Evolutionary conservation across 2,329 filamentous ascomycete species (phyloP).

Genomic region (Lecanicillium sp.): DNA sequence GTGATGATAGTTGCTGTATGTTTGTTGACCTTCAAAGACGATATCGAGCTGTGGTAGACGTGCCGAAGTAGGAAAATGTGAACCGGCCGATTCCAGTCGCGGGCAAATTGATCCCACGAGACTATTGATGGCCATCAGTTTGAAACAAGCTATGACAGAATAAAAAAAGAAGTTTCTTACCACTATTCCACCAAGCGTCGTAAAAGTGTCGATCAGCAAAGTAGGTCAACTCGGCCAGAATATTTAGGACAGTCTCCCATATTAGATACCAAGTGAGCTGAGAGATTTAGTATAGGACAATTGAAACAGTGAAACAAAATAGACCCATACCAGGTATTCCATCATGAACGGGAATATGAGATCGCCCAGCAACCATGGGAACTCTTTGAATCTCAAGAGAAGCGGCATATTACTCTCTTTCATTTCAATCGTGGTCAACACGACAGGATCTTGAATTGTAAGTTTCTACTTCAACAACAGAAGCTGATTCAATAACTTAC

Average conservation of each 20-base stretch:
- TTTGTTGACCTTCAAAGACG: slow-evolving; percentile 63
- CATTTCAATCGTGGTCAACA: slow-evolving; percentile 60
- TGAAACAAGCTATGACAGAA: background rate
- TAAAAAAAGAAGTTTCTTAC: slow-evolving; percentile 24
- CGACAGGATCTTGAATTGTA: slow-evolving; percentile 51
- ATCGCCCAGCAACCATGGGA: slow-evolving; percentile 70
- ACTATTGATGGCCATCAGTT: slow-evolving; percentile 26
- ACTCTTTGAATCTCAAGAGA: slow-evolving; percentile 55
- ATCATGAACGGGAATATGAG: slow-evolving; percentile 74
- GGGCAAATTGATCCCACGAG: slow-evolving; percentile 70
- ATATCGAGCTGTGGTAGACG: slow-evolving; percentile 74
- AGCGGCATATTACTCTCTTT: slow-evolving; percentile 60
- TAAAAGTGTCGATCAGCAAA: slow-evolving; percentile 75
- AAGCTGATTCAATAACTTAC: slow-evolving; percentile 20
- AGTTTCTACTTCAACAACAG: slow-evolving; percentile 12
- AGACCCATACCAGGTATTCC: slow-evolving; percentile 54
- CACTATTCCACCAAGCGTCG: slow-evolving; percentile 57
- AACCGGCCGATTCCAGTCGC: slow-evolving; percentile 73
- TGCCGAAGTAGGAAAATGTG: slow-evolving; percentile 73
- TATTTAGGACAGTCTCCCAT: slow-evolving; percentile 70
- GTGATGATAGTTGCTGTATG: slow-evolving; percentile 69
- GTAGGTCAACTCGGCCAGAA: slow-evolving; percentile 67
- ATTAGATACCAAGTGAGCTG: slow-evolving; percentile 72
- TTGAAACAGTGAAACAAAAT: background rate
- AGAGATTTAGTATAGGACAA: background rate